Evolutionary conservation across 1,139 yeast genomes (phyloP), one percentile per base, ranked within the genome.

Genomic region (Pichia sp.): DNA sequence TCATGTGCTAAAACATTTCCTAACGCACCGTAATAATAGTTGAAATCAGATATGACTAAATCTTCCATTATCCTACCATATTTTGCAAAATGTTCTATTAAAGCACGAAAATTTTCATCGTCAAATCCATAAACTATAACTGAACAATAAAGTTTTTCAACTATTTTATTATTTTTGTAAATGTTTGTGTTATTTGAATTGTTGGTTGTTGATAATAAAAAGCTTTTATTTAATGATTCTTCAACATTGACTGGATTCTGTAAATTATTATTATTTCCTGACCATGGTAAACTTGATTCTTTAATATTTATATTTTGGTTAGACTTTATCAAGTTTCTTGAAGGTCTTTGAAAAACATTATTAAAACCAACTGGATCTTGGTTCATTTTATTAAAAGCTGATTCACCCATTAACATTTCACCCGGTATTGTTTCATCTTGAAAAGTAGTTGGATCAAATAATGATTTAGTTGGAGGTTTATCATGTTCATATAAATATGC

Each of bases 71-170:
- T 77, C 22, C 70, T 72, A 18, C 98, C 98, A 59, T 81, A 87
- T 51, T 82, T 82, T 33, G 80, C 71, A 56, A 89, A 91, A 60
- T 81, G 86, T 39, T 76, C 74, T 35, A 91, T 72, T 1, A 91
- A 77, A 31, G 74, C 72, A 35, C 73, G 70, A 5, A 93, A 77
- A 50, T 80, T 68, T 3, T 77, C 69, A 54, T 89, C 91, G 1
- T 95, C 88, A 60, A 86, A 89, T 1, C 97, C 97, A 63, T 86
- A 88, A 11, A 89, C 87, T 32, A 88, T 65, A 2, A 91, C 84
- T 0, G 95, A 86, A 35, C 78, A 68, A 46, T 78, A 85, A 25
- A 42, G 23, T 14, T 39, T 45, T 23, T 40, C 29, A 37, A 45
- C 6, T 9, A 7, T n/a, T 16, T 28, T 29, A 10, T 23, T 18